Conservation (phyloP, 1,139 yeast genomes). For the Yamadazyma dushanensis region DNA sequence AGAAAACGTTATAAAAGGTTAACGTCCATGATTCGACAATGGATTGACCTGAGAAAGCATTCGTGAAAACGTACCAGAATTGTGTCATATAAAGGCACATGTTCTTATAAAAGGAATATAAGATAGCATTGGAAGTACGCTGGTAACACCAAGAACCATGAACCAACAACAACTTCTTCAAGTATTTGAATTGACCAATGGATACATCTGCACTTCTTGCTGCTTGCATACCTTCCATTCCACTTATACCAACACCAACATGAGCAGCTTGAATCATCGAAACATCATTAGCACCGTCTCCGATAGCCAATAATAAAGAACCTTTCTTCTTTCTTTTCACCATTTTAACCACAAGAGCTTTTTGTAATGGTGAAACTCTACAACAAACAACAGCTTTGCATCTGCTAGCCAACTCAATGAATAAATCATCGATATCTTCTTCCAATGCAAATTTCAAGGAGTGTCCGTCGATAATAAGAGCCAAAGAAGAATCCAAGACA, state of each 20-base stretch:
- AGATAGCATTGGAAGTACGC: slow-evolving; percentile 85
- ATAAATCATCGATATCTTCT: slow-evolving; percentile 71
- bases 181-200: slow-evolving; percentile 89
- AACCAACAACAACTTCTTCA: slow-evolving; percentile 79
- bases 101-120: slow-evolving; percentile 94
- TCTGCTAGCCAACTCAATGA: slow-evolving; percentile 75
- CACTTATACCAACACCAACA: slow-evolving; percentile 97
- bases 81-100: slow-evolving; percentile 96
- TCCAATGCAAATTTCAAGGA: slow-evolving; percentile 86
- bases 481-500: slow-evolving; percentile 65
- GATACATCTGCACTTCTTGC: slow-evolving; percentile 98
- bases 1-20: slow-evolving; percentile 92
- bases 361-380: slow-evolving; percentile 96
- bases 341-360: slow-evolving; percentile 91
- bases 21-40: slow-evolving; percentile 97
- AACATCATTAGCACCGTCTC: slow-evolving; percentile 98
- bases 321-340: slow-evolving; percentile 61
- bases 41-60: slow-evolving; percentile 94
- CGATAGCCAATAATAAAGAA: slow-evolving; percentile 85
- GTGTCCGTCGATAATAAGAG: slow-evolving; percentile 91
- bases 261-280: slow-evolving; percentile 99
- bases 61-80: slow-evolving; percentile 94
- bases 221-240: slow-evolving; percentile 99
- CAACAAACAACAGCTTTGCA: slow-evolving; percentile 95
- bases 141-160: slow-evolving; percentile 99